Conservation (phyloP, 768 basidiomycete species). For the Suillus sp. region DNA sequence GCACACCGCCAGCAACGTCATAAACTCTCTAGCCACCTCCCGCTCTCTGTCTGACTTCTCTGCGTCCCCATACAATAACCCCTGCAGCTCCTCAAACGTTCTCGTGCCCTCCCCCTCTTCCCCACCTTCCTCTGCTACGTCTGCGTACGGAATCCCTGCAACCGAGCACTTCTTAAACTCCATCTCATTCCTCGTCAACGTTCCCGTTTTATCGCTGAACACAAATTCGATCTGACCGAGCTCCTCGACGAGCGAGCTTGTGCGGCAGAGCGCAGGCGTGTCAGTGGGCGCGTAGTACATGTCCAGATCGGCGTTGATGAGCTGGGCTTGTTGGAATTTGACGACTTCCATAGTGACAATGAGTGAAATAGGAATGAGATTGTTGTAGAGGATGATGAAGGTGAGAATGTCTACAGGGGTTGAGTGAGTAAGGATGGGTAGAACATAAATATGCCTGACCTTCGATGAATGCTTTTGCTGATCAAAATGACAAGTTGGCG, state of each 20-base stretch:
- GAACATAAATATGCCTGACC: constrained; percentile 42
- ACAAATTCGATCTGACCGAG: constrained; percentile 98
- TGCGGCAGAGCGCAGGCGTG: constrained; percentile 96
- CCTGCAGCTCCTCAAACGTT: constrained; percentile 75
- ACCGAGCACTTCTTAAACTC: constrained; percentile 92
- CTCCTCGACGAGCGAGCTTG: constrained; percentile 97
- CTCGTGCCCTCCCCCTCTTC: constrained; percentile 64
- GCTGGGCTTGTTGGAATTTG: constrained; percentile 95
- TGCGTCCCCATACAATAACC: constrained; percentile 47
- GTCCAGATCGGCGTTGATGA: constrained; percentile 97
- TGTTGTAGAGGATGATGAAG: constrained; percentile 98
- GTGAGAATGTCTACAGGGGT: constrained; percentile 80
- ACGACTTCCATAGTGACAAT: constrained; percentile 99
- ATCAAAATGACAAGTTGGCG: constrained; percentile 10
- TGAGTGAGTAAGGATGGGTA: constrained; percentile 17
- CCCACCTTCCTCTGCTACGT: constrained; percentile 87
- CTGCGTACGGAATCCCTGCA: constrained; percentile 87
- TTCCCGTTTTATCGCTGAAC: constrained; percentile 94
- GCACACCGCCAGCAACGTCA: constrained; percentile 89
- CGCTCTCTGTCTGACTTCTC: constrained; percentile 37
- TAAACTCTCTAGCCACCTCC: constrained; percentile 66
- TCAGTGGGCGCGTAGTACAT: constrained; percentile 98
- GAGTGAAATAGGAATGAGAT: constrained; percentile 97
- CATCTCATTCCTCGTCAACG: constrained; percentile 97
- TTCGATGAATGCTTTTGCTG: constrained; percentile 82